Conservation (phyloP, 2,329 filamentous ascomycete genomes). For the Gyromitra esculenta region DNA sequence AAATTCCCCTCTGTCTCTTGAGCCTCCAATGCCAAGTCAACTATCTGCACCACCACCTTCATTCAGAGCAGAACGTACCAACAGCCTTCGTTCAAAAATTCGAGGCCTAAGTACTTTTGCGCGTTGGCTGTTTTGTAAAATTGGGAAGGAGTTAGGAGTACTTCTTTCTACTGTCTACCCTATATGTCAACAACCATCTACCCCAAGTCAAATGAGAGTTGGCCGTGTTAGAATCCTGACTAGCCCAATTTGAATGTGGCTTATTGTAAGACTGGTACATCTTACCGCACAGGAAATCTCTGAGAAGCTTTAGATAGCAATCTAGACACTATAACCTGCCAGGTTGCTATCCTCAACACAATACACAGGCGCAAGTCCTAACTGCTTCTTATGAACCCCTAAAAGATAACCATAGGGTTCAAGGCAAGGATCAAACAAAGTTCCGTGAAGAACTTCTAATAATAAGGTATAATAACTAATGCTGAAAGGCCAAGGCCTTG, state of each 20-base stretch:
- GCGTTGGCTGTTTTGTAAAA: background rate
- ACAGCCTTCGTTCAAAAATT: slow-evolving; percentile 2
- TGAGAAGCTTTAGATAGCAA: too few species aligned
- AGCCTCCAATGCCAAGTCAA: background rate
- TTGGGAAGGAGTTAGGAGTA: background rate
- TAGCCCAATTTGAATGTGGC: background rate
- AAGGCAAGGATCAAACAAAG: too few species aligned
- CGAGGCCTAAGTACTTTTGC: background rate
- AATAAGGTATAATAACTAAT: too few species aligned
- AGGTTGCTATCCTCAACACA: too few species aligned
- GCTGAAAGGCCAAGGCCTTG: too few species aligned
- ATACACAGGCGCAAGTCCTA: too few species aligned
- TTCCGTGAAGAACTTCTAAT: too few species aligned
- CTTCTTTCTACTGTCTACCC: background rate
- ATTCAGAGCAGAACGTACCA: background rate
- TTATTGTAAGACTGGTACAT: too few species aligned
- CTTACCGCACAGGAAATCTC: too few species aligned
- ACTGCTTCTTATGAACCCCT: too few species aligned
- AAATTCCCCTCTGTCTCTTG: background rate
- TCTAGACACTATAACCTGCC: too few species aligned
- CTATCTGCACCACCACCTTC: background rate
- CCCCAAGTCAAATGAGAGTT: background rate
- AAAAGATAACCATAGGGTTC: too few species aligned
- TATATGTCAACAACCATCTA: slow-evolving; percentile 28
- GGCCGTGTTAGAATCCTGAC: background rate